Percentiles rank a stretch among this genome's conserved stretches.
Evolutionary conservation across 83 land plant genomes (phyloP).

Genomic region (Picea abies): DNA sequence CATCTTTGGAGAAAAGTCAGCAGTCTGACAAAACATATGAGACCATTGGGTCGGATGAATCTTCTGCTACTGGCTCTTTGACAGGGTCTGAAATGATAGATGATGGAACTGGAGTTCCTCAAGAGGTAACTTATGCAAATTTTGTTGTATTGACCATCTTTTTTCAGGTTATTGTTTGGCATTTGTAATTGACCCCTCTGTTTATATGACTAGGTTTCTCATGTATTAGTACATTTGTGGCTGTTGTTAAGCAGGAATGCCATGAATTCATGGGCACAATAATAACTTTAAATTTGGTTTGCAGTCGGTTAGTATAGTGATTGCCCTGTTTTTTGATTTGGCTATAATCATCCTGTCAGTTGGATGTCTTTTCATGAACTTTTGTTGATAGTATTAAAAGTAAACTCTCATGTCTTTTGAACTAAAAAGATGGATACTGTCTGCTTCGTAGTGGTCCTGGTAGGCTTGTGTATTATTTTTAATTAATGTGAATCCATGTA

Average conservation of each 20-base stretch:
- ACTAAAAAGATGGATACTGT: too few relatives aligned
- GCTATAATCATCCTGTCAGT: too few relatives aligned
- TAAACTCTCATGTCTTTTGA: too few relatives aligned
- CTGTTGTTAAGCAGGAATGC: not conserved
- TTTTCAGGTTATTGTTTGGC: not conserved
- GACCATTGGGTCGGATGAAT: slow-evolving; percentile 26
- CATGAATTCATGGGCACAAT: not conserved
- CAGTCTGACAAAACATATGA: slow-evolving; percentile 24
- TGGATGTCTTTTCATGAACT: too few relatives aligned
- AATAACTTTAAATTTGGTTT: not conserved
- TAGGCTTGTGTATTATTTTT: too few relatives aligned
- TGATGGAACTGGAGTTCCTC: slow-evolving; percentile 69
- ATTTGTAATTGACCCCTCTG: not conserved
- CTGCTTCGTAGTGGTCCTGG: too few relatives aligned
- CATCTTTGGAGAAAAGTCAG: slow-evolving; percentile 15
- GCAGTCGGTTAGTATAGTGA: not conserved
- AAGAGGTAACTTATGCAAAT: slow-evolving; percentile 51
- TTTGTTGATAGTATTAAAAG: too few relatives aligned
- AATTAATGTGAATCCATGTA: too few relatives aligned
- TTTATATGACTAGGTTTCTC: not conserved
- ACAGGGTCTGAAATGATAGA: slow-evolving; percentile 44
- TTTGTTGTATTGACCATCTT: not conserved
- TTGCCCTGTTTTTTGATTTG: not conserved
- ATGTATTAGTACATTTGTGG: not conserved
- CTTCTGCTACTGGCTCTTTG: slow-evolving; percentile 25